Percentiles rank a stretch among this genome's conserved stretches.
phyloP scores from a whole-genome alignment of 331 rosid genomes.

The Phaseolus coccineus region DNA sequence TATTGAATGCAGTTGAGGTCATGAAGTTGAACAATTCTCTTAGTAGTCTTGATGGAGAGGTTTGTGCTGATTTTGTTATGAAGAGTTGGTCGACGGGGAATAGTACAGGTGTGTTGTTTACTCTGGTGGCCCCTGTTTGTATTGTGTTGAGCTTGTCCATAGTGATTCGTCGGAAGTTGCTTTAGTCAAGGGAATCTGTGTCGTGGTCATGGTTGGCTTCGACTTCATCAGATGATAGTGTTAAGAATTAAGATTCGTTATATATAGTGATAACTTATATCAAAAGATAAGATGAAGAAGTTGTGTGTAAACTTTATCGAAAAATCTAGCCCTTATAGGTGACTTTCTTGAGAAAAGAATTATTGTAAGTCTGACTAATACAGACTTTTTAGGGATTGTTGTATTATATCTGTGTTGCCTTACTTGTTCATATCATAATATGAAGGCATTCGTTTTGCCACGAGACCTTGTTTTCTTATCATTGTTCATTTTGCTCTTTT shows the following conservation, averaged over 20 bases:
- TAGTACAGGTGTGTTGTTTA: too few relatives aligned
- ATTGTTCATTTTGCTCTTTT: too few relatives aligned
- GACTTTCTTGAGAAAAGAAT: slow-evolving; percentile 23
- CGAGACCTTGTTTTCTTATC: too few relatives aligned
- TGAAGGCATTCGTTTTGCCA: too few relatives aligned
- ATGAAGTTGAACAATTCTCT: too few relatives aligned
- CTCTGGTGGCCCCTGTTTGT: slow-evolving; percentile 15
- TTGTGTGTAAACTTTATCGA: slow-evolving; percentile 30
- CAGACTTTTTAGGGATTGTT: background rate
- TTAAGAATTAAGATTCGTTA: slow-evolving; percentile 51
- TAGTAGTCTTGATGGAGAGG: too few relatives aligned
- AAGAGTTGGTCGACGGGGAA: too few relatives aligned
- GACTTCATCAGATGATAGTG: slow-evolving; percentile 47
- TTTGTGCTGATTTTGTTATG: too few relatives aligned
- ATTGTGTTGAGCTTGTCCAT: too few relatives aligned
- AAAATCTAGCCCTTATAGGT: slow-evolving; percentile 32
- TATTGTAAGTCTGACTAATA: slow-evolving; percentile 5
- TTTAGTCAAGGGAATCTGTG: slow-evolving; percentile 35
- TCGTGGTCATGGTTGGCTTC: slow-evolving; percentile 78
- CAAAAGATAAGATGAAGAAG: slow-evolving; percentile 12
- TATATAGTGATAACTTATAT: slow-evolving; percentile 14
- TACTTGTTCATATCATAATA: too few relatives aligned
- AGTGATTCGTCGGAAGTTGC: slow-evolving; percentile 65
- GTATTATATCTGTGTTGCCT: too few relatives aligned
- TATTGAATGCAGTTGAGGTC: too few relatives aligned